Conservation (phyloP, 495 filamentous ascomycete genomes). For the Choiromyces venosus region DNA sequence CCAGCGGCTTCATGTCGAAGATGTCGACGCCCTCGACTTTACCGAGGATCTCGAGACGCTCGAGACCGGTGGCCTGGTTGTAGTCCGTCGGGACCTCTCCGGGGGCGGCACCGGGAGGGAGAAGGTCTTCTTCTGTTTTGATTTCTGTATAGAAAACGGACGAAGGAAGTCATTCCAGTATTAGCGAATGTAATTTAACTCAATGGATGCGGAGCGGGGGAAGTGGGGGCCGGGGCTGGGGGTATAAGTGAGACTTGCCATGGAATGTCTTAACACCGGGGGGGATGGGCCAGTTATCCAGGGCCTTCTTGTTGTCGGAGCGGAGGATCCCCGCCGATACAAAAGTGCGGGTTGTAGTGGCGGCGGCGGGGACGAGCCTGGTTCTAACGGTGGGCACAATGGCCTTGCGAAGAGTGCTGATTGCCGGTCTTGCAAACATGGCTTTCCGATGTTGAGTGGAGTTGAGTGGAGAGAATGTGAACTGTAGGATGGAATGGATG, state of each 20-base stretch:
- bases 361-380: not conserved
- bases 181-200: not conserved
- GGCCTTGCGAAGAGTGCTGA: not conserved
- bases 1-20: constrained; percentile 96
- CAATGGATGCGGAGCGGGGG: not conserved
- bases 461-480: not conserved
- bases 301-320: constrained; percentile 17
- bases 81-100: constrained; percentile 88
- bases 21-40: constrained; percentile 98
- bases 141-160: constrained; percentile 59
- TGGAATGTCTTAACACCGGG: not conserved
- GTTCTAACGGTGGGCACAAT: not conserved
- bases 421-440: not conserved
- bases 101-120: constrained; percentile 70
- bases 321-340: constrained; percentile 22
- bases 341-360: constrained; percentile 12
- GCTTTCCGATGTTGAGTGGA: constrained; percentile 14
- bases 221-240: not conserved
- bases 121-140: constrained; percentile 69
- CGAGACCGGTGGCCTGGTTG: constrained; percentile 91
- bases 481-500: not conserved
- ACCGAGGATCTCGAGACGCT: constrained; percentile 96
- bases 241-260: not conserved
- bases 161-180: not conserved
- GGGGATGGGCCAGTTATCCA: not conserved